These are phyloP conservation scores for Coccomyxa sp. DNA, from an alignment of 139 green algal species.

Conservation along the genomic window DNA sequence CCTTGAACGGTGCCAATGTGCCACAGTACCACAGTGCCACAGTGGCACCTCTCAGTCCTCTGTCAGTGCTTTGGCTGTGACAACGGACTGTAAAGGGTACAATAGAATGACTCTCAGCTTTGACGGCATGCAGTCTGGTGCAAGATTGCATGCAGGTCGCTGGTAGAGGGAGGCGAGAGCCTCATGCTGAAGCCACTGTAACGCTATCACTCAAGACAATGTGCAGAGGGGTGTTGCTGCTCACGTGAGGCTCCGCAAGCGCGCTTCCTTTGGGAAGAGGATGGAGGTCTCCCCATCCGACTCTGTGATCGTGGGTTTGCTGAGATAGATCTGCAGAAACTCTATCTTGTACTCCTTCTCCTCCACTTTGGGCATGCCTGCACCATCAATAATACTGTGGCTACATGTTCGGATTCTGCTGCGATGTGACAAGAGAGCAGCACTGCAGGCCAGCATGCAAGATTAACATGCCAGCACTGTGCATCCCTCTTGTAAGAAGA, in stretches of 20 bases:
- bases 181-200: not conserved
- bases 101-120: too few species aligned
- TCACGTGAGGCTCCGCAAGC: conserved; percentile 93
- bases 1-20: too few species aligned
- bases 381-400: conserved; percentile 1
- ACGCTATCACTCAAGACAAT: not conserved
- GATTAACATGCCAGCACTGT: not conserved
- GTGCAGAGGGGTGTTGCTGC: not conserved
- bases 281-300: conserved; percentile 82
- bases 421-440: too few species aligned
- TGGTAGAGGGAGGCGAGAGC: not conserved
- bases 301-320: conserved; percentile 89
- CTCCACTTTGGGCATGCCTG: conserved; percentile 29
- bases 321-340: conserved; percentile 96
- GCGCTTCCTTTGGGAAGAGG: conserved; percentile 94
- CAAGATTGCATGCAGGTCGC: too few species aligned
- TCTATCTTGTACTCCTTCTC: conserved; percentile 57
- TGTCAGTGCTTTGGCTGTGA: not conserved
- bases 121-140: too few species aligned
- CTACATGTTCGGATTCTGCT: too few species aligned
- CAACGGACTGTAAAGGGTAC: not conserved
- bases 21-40: not conserved
- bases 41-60: not conserved
- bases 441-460: too few species aligned
- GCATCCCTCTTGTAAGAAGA: conserved; percentile 13